Conservation (phyloP, 495 filamentous ascomycete species). For the Hyphodiscus hymeniophilus region DNA sequence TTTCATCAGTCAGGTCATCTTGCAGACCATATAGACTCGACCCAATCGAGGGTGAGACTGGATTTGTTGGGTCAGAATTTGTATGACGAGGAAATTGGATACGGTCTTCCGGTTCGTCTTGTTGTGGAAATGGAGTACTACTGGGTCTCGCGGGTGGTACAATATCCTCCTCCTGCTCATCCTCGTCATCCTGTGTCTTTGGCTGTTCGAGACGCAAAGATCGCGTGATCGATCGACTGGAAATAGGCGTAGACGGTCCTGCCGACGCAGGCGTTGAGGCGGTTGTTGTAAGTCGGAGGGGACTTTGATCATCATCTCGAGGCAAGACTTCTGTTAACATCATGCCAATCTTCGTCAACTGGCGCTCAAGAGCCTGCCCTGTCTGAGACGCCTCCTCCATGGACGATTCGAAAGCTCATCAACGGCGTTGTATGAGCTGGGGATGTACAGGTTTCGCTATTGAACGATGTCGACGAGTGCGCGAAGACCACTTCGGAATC, state of each 20-base stretch:
- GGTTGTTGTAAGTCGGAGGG: constrained; percentile 23
- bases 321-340: neutral
- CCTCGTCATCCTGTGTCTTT: constrained; percentile 7
- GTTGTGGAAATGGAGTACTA: constrained; percentile 49
- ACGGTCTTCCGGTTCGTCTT: constrained; percentile 28
- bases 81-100: constrained; percentile 14
- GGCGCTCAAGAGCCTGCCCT: neutral
- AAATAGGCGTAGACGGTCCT: constrained; percentile 43
- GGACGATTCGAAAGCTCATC: neutral
- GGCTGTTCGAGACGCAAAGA: constrained; percentile 28
- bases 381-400: neutral
- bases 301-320: constrained; percentile 10
- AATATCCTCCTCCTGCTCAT: constrained; percentile 26
- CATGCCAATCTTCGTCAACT: neutral
- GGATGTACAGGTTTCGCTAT: neutral
- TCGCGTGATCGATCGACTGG: constrained; percentile 32
- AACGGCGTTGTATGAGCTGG: neutral
- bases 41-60: neutral
- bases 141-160: constrained; percentile 43
- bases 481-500: too few species aligned
- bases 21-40: neutral
- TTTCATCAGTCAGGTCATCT: neutral
- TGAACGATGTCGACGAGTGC: neutral
- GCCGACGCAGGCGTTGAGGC: constrained; percentile 32
- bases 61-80: neutral